Percentiles rank a stretch among this genome's conserved stretches.
phyloP scores from a whole-genome alignment of 306 rosid species.

The Erythrophleum fordii region DNA sequence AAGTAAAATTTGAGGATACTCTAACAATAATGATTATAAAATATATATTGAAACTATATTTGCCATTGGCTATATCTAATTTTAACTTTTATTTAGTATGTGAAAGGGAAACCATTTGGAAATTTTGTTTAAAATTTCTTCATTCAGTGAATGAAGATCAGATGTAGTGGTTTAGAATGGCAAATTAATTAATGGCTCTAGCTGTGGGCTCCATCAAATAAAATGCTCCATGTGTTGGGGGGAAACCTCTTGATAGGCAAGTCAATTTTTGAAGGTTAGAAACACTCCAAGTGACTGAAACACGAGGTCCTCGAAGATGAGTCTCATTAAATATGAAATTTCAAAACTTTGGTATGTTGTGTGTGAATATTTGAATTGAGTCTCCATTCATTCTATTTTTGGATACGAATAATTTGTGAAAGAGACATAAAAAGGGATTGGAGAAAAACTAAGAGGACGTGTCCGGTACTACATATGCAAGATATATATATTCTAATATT shows the following conservation, averaged over 20 bases:
- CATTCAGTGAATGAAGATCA: neutral
- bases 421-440: neutral
- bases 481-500: neutral
- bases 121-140: neutral
- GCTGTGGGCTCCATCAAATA: neutral
- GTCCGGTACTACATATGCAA: too few species aligned
- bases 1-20: too few species aligned
- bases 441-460: too few species aligned
- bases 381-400: neutral
- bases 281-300: neutral
- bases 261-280: neutral
- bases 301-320: neutral
- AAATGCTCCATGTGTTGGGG: neutral
- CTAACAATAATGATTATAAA: too few species aligned
- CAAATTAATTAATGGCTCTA: neutral
- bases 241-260: neutral
- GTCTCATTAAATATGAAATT: neutral
- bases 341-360: neutral
- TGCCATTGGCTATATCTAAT: too few species aligned
- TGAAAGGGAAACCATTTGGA: neutral
- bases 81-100: neutral
- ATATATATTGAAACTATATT: too few species aligned
- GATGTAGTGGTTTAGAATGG: neutral
- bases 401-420: neutral
- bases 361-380: neutral